Conservation (phyloP, 2,329 filamentous ascomycete species). For the Calonectria fujianensis region DNA sequence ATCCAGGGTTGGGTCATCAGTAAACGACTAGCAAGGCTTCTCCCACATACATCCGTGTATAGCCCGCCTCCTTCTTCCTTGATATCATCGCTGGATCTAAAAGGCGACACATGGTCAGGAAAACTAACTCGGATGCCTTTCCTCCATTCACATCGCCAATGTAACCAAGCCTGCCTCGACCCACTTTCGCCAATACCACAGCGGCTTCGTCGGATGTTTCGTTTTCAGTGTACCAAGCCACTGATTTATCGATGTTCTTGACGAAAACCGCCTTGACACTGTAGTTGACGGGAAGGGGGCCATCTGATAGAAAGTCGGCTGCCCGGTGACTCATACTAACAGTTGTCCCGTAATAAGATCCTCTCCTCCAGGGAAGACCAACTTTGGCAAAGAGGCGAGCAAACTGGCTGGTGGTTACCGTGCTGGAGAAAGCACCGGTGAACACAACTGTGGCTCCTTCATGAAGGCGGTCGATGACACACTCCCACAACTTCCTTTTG, state of each 20-base stretch:
- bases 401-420: conserved; percentile 23
- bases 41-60: too few species aligned
- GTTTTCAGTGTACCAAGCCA: conserved; percentile 31
- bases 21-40: too few species aligned
- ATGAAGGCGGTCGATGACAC: conserved; percentile 35
- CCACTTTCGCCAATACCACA: conserved; percentile 34
- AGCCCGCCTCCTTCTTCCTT: too few species aligned
- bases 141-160: conserved; percentile 40
- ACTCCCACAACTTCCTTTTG: conserved; percentile 23
- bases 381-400: conserved; percentile 38
- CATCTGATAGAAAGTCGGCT: neutral
- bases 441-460: conserved; percentile 37
- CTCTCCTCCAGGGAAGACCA: conserved; percentile 40
- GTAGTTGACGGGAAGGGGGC: conserved; percentile 22
- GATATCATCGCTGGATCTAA: neutral
- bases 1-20: too few species aligned
- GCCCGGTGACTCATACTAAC: conserved; percentile 8
- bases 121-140: neutral
- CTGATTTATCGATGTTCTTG: neutral
- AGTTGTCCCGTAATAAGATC: conserved; percentile 16
- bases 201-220: conserved; percentile 27
- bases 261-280: conserved; percentile 34
- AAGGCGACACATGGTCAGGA: conserved; percentile 42
- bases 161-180: conserved; percentile 36
- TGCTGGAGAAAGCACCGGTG: conserved; percentile 28